Base-by-base conservation (phyloP, 495 filamentous ascomycete genomes). In the Aspergillus nidulans region DNA sequence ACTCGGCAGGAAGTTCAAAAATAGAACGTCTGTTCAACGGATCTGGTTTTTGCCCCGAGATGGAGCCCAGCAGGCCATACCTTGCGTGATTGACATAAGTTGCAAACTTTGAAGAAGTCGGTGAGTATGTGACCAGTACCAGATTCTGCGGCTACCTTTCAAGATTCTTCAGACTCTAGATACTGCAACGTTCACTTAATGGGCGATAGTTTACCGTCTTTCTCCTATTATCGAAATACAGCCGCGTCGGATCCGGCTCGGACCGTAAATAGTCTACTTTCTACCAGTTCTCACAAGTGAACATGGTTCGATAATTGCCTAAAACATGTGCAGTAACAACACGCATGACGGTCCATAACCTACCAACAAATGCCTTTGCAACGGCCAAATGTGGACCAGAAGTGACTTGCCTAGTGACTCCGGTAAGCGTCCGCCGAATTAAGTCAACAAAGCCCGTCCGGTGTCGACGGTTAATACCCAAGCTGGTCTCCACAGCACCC, bases 101-200 rank as follows among this genome's bases (percentile, higher is more conserved):
- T 15, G 39, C 21, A 24, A 36, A n/a, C 26, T 43, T 9, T 13
- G 38, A 6, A 44, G 39, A 47, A 42, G 48, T 57, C 55, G 55
- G 55, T 57, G 55, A 57, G 49, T 38, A 52, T 57, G 39, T 51
- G 53, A 49, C 13, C 3, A 34, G 53, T 49, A 56, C 16, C 32
- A 39, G 18, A 20, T 13, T 10, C 8, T 13, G 3, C 36, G 36
- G 36, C 13, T 36, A 16, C 19, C 18, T 20, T 34, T 34, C 16
- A 6, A n/a, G 4, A 3, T 18, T 26, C 9, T 15, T 4, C 44
- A n/a, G n/a, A n/a, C n/a, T n/a, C n/a, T n/a, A n/a, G n/a, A n/a
- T n/a, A n/a, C n/a, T n/a, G n/a, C n/a, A n/a, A n/a, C n/a, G n/a
- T n/a, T n/a, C n/a, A n/a, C n/a, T n/a, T n/a, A n/a, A n/a, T n/a